These are phyloP conservation scores for Jaminaea rosea DNA, from an alignment of 1,284 basidiomycete species.

Conservation along the genomic window DNA sequence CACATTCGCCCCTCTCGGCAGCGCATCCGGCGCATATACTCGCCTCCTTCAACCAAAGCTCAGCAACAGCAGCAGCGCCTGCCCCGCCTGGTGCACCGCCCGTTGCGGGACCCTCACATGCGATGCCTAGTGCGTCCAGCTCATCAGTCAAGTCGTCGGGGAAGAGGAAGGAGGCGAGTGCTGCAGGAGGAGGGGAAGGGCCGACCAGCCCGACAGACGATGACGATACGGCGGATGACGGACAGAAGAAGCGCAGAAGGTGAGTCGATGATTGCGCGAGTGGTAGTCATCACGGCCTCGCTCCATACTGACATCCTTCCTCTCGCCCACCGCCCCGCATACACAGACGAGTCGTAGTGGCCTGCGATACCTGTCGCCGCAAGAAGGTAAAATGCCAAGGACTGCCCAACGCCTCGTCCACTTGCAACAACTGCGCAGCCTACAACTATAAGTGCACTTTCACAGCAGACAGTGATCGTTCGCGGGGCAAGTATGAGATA, in stretches of 20 bases:
- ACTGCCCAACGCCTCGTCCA: constrained; percentile 26
- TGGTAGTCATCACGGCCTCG: no score
- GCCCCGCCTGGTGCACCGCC: background rate
- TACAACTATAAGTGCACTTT: constrained; percentile 35
- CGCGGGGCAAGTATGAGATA: constrained; percentile 38
- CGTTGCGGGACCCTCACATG: background rate
- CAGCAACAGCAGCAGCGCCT: background rate
- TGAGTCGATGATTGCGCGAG: no score
- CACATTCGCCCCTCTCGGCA: no score
- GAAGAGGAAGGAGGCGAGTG: background rate
- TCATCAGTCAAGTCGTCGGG: background rate
- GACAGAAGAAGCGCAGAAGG: constrained; percentile 13
- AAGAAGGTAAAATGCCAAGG: constrained; percentile 40
- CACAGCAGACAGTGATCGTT: constrained; percentile 24
- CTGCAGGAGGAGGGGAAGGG: background rate
- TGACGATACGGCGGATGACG: background rate
- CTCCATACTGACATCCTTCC: no score
- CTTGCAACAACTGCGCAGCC: constrained; percentile 13
- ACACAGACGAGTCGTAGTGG: constrained; percentile 31
- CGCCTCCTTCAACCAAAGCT: background rate
- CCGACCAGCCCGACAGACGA: background rate
- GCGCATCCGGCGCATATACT: background rate
- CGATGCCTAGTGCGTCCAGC: background rate
- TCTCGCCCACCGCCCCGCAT: no score
- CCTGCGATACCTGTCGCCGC: constrained; percentile 36